Evolutionary conservation across 768 basidiomycete species (phyloP).

Genomic region (Auriscalpium microsporum): DNA sequence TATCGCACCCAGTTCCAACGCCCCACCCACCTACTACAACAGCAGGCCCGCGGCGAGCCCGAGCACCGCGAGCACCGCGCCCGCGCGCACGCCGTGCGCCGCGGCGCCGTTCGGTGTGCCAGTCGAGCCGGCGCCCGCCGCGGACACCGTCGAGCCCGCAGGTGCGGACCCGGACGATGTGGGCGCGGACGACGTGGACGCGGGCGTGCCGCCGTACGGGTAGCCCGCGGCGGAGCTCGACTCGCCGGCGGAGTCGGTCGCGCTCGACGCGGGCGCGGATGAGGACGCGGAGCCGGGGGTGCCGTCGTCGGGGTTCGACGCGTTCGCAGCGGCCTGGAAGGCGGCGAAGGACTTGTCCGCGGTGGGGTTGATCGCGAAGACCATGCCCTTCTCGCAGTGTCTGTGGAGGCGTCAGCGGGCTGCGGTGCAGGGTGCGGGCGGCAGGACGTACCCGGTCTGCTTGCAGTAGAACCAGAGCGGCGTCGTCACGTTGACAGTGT

Average conservation of each 20-base stretch:
- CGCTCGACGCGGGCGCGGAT: background rate
- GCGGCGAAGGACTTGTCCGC: slow-evolving; percentile 18
- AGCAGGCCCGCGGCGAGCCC: slow-evolving; percentile 12
- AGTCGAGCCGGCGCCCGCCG: background rate
- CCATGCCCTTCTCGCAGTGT: slow-evolving; percentile 23
- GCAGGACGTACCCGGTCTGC: slow-evolving; percentile 16
- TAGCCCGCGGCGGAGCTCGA: background rate
- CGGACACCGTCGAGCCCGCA: background rate
- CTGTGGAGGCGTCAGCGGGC: slow-evolving; percentile 1
- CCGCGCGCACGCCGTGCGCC: background rate
- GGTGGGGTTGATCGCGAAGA: slow-evolving; percentile 23
- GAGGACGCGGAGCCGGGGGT: background rate
- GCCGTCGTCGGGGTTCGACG: background rate
- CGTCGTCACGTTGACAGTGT: slow-evolving; percentile 15
- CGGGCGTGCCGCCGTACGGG: too few relatives aligned
- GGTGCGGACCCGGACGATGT: background rate
- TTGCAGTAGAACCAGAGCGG: slow-evolving; percentile 27
- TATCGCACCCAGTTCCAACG: too few relatives aligned
- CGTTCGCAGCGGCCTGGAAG: slow-evolving; percentile 17
- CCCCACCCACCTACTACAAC: background rate
- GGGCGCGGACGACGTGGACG: too few relatives aligned
- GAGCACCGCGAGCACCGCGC: slow-evolving; percentile 7
- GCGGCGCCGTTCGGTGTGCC: background rate
- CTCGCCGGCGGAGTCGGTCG: background rate
- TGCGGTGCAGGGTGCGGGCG: background rate